Evolutionary conservation across 495 filamentous ascomycete genomes (phyloP).

Genomic region (Echria macrotheca): DNA sequence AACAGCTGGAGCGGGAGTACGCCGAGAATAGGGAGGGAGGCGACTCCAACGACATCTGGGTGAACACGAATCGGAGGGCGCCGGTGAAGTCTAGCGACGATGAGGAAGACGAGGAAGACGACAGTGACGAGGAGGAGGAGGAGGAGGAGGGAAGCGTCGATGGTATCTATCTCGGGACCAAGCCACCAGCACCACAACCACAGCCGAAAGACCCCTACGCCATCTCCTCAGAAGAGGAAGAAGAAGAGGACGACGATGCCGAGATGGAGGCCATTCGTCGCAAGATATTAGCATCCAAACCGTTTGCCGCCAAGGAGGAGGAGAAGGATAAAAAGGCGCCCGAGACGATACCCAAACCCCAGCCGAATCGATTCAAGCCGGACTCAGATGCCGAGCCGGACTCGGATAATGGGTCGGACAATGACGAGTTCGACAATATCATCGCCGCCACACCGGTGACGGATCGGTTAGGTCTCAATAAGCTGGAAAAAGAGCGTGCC

Average conservation of each 20-base stretch:
- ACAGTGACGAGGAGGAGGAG: conserved; percentile 22
- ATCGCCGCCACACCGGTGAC: conserved; percentile 84
- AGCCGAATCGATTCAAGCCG: conserved; percentile 39
- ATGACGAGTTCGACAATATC: conserved; percentile 76
- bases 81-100: conserved; percentile 51
- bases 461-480: conserved; percentile 62
- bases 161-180: conserved; percentile 54
- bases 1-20: conserved; percentile 85
- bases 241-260: conserved; percentile 68
- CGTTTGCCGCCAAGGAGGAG: conserved; percentile 7
- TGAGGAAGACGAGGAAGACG: conserved; percentile 37
- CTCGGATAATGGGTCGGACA: conserved; percentile 63
- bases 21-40: conserved; percentile 64
- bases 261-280: conserved; percentile 89
- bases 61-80: conserved; percentile 68
- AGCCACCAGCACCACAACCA: conserved; percentile 36
- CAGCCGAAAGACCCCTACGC: conserved; percentile 58
- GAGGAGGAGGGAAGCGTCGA: conserved; percentile 33
- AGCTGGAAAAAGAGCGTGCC: conserved; percentile 42
- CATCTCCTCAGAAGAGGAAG: conserved; percentile 69
- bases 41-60: conserved; percentile 71
- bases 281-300: conserved; percentile 62
- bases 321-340: conserved; percentile 44
- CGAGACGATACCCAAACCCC: conserved; percentile 52
- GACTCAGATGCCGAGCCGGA: conserved; percentile 72